A percentile compares a stretch with the other conserved stretches of the same genome.
Evolutionary conservation across 257 asterid species (phyloP).

Genomic region (Voacanga thouarsii): DNA sequence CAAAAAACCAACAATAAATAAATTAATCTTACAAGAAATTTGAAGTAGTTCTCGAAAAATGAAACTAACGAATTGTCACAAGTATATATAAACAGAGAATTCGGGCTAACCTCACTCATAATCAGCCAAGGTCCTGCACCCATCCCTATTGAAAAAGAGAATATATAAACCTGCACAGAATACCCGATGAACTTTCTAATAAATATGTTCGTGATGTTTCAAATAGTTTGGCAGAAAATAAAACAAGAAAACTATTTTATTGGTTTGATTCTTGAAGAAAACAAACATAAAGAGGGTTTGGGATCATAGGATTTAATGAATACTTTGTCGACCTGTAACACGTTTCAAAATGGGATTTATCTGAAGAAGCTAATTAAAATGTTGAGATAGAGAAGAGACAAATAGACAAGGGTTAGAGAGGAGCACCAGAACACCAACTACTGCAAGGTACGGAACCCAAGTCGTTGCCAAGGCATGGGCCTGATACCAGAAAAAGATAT

Average conservation of each 20-base stretch:
- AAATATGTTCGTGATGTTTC: not conserved
- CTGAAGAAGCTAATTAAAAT: no score
- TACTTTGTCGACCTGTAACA: no score
- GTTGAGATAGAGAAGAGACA: no score
- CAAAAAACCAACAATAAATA: not conserved
- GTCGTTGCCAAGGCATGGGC: constrained; percentile 5
- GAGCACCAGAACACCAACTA: constrained; percentile 19
- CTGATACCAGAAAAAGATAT: not conserved
- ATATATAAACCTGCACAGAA: constrained; percentile 18
- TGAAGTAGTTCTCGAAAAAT: not conserved
- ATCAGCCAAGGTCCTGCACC: constrained; percentile 34
- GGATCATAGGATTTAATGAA: not conserved
- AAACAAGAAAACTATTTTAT: not conserved
- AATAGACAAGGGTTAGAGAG: no score
- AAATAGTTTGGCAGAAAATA: not conserved
- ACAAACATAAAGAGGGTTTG: no score
- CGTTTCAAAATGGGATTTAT: no score
- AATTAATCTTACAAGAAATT: no score
- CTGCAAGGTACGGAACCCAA: constrained; percentile 17
- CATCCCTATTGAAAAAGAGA: constrained; percentile 28
- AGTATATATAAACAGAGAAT: not conserved
- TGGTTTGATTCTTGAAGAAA: not conserved
- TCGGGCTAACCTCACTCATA: constrained; percentile 25
- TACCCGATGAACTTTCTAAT: not conserved
- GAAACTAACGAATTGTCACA: not conserved